phyloP scores from a whole-genome alignment of 1,139 yeast species.

The Yarrowia galli region DNA sequence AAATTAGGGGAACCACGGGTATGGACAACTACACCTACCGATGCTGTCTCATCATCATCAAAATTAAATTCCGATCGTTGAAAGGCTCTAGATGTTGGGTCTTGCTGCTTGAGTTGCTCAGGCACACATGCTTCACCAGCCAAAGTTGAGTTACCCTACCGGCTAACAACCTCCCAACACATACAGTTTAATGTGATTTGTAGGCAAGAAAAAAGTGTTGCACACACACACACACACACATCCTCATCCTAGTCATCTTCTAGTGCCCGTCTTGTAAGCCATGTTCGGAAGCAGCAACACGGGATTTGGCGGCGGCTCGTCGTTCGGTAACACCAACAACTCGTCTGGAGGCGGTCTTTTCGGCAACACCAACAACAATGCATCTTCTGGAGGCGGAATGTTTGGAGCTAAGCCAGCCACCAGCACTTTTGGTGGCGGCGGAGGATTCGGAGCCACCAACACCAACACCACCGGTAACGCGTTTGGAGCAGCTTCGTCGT shows the following conservation, averaged over 20 bases:
- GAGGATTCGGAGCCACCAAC: constrained; percentile 51
- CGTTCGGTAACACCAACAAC: constrained; percentile 46
- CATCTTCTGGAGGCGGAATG: constrained; percentile 49
- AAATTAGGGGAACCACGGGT: neutral
- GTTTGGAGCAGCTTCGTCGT: constrained; percentile 40
- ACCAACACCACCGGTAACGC: constrained; percentile 42
- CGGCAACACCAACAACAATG: constrained; percentile 43
- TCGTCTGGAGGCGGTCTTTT: constrained; percentile 46
- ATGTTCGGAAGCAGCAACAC: constrained; percentile 42
- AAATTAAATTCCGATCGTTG: neutral
- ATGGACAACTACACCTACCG: too few relatives aligned
- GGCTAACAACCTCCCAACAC: constrained; percentile 4
- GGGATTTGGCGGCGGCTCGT: constrained; percentile 45
- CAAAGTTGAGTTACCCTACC: constrained; percentile 23
- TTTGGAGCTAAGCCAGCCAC: constrained; percentile 49
- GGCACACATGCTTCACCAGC: neutral
- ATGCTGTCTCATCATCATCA: too few relatives aligned
- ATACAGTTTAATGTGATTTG: constrained; percentile 15
- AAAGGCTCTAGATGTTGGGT: neutral
- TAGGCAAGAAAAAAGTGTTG: neutral
- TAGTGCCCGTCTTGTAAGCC: constrained; percentile 20
- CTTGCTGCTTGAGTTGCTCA: constrained; percentile 2
- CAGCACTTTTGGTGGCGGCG: constrained; percentile 44
- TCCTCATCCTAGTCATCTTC: neutral
- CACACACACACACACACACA: neutral